phyloP scores from a whole-genome alignment of 2,329 filamentous ascomycete genomes.

The Fusarium graminum region DNA sequence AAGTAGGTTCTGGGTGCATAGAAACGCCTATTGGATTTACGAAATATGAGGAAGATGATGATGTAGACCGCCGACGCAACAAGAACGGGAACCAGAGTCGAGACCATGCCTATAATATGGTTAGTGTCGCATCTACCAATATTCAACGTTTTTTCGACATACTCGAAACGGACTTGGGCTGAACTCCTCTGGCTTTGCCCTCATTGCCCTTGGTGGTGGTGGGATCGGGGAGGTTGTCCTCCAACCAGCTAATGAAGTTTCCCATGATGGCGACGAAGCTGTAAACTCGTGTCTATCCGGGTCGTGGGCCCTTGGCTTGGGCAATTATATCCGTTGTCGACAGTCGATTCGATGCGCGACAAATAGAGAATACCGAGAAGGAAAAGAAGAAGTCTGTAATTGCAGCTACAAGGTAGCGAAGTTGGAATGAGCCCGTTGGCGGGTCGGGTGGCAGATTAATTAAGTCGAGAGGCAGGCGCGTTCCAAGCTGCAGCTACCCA shows the following conservation, averaged over 20 bases:
- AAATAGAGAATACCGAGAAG: constrained; percentile 24
- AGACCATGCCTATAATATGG: constrained; percentile 55
- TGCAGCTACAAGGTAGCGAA: constrained; percentile 9
- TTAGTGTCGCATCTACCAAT: constrained; percentile 6
- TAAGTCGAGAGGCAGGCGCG: constrained; percentile 39
- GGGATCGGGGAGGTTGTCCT: constrained; percentile 49
- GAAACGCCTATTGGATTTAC: constrained; percentile 64
- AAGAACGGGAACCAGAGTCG: constrained; percentile 67
- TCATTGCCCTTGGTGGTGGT: constrained; percentile 26
- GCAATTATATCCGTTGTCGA: constrained; percentile 1
- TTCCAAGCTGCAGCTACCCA: constrained; percentile 19
- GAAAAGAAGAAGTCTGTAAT: constrained; percentile 10
- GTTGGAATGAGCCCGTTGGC: constrained; percentile 22
- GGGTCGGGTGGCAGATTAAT: constrained; percentile 41
- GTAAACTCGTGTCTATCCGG: constrained; percentile 19
- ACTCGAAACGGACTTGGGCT: constrained; percentile 56
- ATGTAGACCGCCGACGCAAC: constrained; percentile 63
- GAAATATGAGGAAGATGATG: constrained; percentile 63
- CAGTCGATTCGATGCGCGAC: constrained; percentile 16
- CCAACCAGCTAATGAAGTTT: constrained; percentile 57
- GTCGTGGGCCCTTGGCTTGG: constrained; percentile 18
- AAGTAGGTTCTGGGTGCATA: constrained; percentile 68
- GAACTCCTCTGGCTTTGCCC: constrained; percentile 43
- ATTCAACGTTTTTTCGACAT: neutral
- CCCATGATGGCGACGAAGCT: constrained; percentile 52